A percentile compares a stretch with the other conserved stretches of the same genome.
These are phyloP conservation scores for Zymoseptoria brevis DNA, from an alignment of 2,329 filamentous ascomycete genomes.

Conservation along the genomic window DNA sequence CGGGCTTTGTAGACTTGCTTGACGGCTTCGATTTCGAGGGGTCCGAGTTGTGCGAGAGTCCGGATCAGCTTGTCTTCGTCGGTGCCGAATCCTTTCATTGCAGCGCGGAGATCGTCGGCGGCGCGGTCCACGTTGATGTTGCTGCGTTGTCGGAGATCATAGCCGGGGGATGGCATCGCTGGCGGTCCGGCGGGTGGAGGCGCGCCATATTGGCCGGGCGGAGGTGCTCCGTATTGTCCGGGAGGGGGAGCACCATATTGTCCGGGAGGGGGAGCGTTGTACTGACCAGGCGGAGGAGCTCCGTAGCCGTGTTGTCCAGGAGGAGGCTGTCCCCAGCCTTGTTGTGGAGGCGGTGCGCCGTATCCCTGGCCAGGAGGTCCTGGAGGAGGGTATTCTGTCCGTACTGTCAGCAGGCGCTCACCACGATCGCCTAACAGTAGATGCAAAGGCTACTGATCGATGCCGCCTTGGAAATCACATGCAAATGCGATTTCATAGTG, in stretches of 20 bases:
- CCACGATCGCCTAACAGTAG: not conserved
- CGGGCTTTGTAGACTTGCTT: slow-evolving; percentile 57
- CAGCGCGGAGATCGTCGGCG: slow-evolving; percentile 63
- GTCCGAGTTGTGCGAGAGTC: slow-evolving; percentile 63
- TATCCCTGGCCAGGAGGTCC: slow-evolving; percentile 12
- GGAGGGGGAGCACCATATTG: slow-evolving; percentile 10
- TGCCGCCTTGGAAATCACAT: not conserved
- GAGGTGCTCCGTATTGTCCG: slow-evolving; percentile 11
- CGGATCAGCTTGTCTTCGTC: slow-evolving; percentile 71
- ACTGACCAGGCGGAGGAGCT: slow-evolving; percentile 17
- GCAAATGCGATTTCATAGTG: not conserved
- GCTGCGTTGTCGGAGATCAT: slow-evolving; percentile 62
- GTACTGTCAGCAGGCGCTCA: slow-evolving; percentile 5
- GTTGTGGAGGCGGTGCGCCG: slow-evolving; percentile 11
- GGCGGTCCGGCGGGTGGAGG: slow-evolving; percentile 37
- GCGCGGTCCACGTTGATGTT: slow-evolving; percentile 58
- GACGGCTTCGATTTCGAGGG: slow-evolving; percentile 65
- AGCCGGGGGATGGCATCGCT: slow-evolving; percentile 63
- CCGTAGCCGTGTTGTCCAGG: slow-evolving; percentile 12
- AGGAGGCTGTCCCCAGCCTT: slow-evolving; percentile 16
- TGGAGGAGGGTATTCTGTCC: slow-evolving; percentile 12
- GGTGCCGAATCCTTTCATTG: slow-evolving; percentile 92
- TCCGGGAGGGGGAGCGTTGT: slow-evolving; percentile 9
- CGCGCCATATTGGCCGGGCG: slow-evolving; percentile 9
- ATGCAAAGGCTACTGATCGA: not conserved